phyloP scores from a whole-genome alignment of 768 basidiomycete species.

The Leccinum barrowsii region DNA sequence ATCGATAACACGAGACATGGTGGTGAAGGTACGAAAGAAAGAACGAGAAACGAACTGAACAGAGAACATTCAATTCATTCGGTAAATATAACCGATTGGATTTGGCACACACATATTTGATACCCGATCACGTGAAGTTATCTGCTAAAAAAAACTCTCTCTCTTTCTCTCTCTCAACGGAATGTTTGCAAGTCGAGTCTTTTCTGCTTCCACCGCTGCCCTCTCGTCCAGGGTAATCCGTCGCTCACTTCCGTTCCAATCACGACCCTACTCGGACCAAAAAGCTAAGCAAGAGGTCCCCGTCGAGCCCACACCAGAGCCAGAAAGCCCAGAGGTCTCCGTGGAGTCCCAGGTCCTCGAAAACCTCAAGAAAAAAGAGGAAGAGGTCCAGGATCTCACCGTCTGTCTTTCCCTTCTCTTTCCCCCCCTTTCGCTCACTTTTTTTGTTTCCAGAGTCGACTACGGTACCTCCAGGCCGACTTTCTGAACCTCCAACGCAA shows the following conservation, averaged over 20 bases:
- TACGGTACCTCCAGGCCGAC: slow-evolving; percentile 92
- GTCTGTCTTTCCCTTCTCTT: slow-evolving; percentile 42
- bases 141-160: slow-evolving; percentile 1
- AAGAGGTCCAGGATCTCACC: slow-evolving; percentile 78
- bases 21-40: slow-evolving; percentile 29
- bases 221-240: slow-evolving; percentile 47
- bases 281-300: slow-evolving; percentile 27
- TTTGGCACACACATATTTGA: neutral
- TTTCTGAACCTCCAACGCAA: slow-evolving; percentile 94
- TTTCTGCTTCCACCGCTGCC: slow-evolving; percentile 61
- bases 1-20: slow-evolving; percentile 64
- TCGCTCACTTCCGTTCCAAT: slow-evolving; percentile 29
- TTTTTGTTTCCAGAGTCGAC: slow-evolving; percentile 60
- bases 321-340: slow-evolving; percentile 25
- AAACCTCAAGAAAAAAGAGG: slow-evolving; percentile 79
- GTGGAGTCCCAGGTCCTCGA: slow-evolving; percentile 36
- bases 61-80: slow-evolving; percentile 5
- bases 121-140: slow-evolving; percentile 22
- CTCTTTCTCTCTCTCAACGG: slow-evolving; percentile 29
- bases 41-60: slow-evolving; percentile 4
- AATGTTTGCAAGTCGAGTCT: slow-evolving; percentile 45
- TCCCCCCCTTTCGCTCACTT: slow-evolving; percentile 2
- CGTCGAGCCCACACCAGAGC: slow-evolving; percentile 15
- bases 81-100: slow-evolving; percentile 1
- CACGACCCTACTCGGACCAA: slow-evolving; percentile 60